phyloP scores from a whole-genome alignment of 768 basidiomycete genomes.

The Pleurotus cornucopiae region DNA sequence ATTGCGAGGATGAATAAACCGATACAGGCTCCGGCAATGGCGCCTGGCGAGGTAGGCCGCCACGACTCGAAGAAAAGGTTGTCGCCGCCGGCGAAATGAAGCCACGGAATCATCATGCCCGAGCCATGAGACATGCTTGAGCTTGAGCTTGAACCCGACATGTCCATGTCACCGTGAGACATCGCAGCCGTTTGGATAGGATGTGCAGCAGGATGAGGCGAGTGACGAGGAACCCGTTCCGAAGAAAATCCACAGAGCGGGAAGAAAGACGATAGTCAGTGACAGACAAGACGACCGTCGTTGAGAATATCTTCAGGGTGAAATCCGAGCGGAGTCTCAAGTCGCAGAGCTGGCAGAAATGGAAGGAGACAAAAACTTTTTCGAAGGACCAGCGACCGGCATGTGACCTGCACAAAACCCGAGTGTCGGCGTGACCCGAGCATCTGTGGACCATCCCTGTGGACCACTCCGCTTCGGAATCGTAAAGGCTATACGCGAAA shows the following conservation, averaged over 20 bases:
- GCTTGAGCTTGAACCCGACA: slow-evolving; percentile 10
- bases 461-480: too few species aligned
- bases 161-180: slow-evolving; percentile 3
- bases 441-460: too few species aligned
- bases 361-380: slow-evolving; percentile 7
- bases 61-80: slow-evolving; percentile 63
- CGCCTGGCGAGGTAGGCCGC: slow-evolving; percentile 64
- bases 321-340: background rate
- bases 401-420: background rate
- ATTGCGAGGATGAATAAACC: slow-evolving; percentile 64
- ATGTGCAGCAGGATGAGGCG: background rate
- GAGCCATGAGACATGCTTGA: slow-evolving; percentile 12
- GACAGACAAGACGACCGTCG: background rate
- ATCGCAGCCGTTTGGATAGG: background rate
- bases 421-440: too few species aligned
- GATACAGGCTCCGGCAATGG: slow-evolving; percentile 73
- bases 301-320: background rate
- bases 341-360: background rate
- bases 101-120: slow-evolving; percentile 57
- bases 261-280: background rate
- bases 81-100: slow-evolving; percentile 68
- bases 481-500: too few species aligned
- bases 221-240: slow-evolving; percentile 1
- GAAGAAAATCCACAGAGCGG: background rate
- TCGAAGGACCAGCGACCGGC: background rate